Percentiles rank a stretch among this genome's conserved stretches.
Evolutionary conservation across 2,329 filamentous ascomycete species (phyloP).

Genomic region (Dactylellina parvicollis): DNA sequence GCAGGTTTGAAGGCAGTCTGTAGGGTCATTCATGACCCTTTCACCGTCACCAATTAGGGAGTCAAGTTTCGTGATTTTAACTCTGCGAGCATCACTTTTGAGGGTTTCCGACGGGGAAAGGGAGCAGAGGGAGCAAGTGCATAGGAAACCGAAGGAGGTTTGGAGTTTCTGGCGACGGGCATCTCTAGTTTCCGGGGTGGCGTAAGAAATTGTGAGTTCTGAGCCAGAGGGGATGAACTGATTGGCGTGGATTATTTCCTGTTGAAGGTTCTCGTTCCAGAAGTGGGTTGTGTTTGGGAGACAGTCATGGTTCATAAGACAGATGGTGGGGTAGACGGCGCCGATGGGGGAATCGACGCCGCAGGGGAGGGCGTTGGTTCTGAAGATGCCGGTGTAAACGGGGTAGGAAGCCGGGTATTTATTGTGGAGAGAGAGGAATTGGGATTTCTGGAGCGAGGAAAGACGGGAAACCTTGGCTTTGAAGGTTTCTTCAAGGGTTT

Average conservation of each 20-base stretch:
- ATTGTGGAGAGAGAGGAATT: constrained; percentile 58
- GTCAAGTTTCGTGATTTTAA: constrained; percentile 59
- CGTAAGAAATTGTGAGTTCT: constrained; percentile 59
- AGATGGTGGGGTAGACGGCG: constrained; percentile 59
- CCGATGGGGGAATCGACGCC: constrained; percentile 55
- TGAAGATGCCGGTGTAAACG: constrained; percentile 54
- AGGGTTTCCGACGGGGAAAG: constrained; percentile 56
- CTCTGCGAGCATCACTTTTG: constrained; percentile 59
- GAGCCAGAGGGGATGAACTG: constrained; percentile 58
- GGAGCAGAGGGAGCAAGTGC: constrained; percentile 59
- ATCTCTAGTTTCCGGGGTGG: constrained; percentile 54
- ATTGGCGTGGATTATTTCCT: constrained; percentile 60
- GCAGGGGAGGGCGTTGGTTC: constrained; percentile 60
- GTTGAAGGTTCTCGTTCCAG: constrained; percentile 57
- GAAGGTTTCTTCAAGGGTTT: constrained; percentile 24
- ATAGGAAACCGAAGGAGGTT: constrained; percentile 61
- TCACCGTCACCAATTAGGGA: constrained; percentile 59
- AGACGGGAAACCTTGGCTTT: neutral
- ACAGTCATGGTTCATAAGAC: constrained; percentile 61
- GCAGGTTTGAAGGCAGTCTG: constrained; percentile 58
- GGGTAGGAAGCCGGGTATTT: constrained; percentile 56
- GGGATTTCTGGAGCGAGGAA: constrained; percentile 23
- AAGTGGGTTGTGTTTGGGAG: constrained; percentile 59
- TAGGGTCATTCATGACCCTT: constrained; percentile 55
- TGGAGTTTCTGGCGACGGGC: constrained; percentile 58